A percentile compares a stretch with the other conserved stretches of the same genome.
Evolutionary conservation across 768 basidiomycete genomes (phyloP).

Genomic region (Pseudohyphozyma bogoriensis): DNA sequence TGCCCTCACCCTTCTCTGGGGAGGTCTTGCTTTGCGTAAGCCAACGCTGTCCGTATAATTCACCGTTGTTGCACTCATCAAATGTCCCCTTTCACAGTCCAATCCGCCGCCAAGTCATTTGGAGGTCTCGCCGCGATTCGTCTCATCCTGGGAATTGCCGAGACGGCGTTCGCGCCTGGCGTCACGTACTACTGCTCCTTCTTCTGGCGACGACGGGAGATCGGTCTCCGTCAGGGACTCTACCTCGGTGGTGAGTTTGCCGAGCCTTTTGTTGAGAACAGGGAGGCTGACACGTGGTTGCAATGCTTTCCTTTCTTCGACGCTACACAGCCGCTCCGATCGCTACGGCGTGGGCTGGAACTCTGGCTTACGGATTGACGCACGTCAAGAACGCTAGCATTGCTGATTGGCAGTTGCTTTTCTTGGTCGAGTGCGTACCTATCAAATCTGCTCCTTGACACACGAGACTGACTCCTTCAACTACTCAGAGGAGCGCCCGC

Average conservation of each 20-base stretch:
- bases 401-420: background rate
- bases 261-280: too few relatives aligned
- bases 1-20: constrained; percentile 3
- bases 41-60: background rate
- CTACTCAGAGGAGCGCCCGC: constrained; percentile 8
- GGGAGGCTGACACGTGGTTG: too few relatives aligned
- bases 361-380: constrained; percentile 12
- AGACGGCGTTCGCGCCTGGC: background rate
- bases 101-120: constrained; percentile 1
- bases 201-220: constrained; percentile 9
- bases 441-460: too few relatives aligned
- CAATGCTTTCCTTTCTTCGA: background rate
- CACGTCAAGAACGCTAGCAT: constrained; percentile 1
- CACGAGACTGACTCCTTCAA: too few relatives aligned
- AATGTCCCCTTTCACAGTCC: background rate
- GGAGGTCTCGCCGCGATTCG: constrained; percentile 9
- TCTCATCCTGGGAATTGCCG: constrained; percentile 3
- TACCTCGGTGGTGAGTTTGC: background rate
- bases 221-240: constrained; percentile 8
- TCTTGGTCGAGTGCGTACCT: too few relatives aligned
- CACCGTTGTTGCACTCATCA: background rate
- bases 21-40: background rate
- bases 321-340: constrained; percentile 3
- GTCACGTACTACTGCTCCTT: constrained; percentile 10
- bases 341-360: constrained; percentile 5